Conservation (phyloP, 768 basidiomycete species). For the Suillus fuscotomentosus region DNA sequence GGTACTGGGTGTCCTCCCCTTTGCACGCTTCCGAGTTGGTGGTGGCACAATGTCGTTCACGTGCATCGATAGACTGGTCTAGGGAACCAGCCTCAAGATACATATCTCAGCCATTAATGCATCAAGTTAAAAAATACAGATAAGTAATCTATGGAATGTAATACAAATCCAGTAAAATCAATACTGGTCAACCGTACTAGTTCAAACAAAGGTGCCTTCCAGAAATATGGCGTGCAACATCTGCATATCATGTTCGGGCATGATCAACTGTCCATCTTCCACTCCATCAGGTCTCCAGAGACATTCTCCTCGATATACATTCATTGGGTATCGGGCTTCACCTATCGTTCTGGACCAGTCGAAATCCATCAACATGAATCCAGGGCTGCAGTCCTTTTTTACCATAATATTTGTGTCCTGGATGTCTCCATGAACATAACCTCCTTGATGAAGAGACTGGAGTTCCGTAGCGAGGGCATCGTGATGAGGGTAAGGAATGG, state of each 20-base stretch:
- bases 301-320: slow-evolving; percentile 1
- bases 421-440: slow-evolving; percentile 34
- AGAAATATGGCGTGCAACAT: slow-evolving; percentile 17
- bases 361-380: slow-evolving; percentile 26
- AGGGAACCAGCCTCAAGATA: too few relatives aligned
- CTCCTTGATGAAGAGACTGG: slow-evolving; percentile 11
- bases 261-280: slow-evolving; percentile 15
- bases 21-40: too few relatives aligned
- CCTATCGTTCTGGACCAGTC: slow-evolving; percentile 27
- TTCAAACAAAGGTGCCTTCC: too few relatives aligned
- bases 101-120: too few relatives aligned
- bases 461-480: background rate
- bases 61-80: too few relatives aligned
- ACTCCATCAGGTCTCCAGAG: slow-evolving; percentile 23
- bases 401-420: slow-evolving; percentile 31
- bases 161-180: too few relatives aligned
- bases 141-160: too few relatives aligned
- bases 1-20: too few relatives aligned
- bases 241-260: slow-evolving; percentile 22
- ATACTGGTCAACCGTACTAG: too few relatives aligned
- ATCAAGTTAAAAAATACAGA: too few relatives aligned
- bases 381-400: slow-evolving; percentile 2
- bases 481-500: background rate
- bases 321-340: slow-evolving; percentile 19
- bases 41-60: too few relatives aligned